Conservation (phyloP, 306 rosid genomes). For the Comarum palustre region DNA sequence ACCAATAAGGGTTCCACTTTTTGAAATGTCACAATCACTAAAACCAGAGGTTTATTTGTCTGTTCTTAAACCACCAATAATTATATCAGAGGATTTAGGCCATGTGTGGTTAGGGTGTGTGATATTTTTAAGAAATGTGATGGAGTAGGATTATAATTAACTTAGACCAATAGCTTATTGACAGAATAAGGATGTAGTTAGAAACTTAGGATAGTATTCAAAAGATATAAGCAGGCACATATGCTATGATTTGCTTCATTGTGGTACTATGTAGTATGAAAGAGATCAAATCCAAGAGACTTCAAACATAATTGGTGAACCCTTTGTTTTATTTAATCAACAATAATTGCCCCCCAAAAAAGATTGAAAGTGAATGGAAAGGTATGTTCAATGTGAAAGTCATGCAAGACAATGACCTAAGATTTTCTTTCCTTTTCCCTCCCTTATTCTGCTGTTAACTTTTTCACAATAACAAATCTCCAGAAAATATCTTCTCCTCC, state of each 20-base stretch:
- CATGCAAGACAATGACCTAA: slow-evolving; percentile 17
- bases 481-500: not conserved
- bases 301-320: slow-evolving; percentile 19
- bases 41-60: not conserved
- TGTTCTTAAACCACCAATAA: not conserved
- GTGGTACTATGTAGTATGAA: too few relatives aligned
- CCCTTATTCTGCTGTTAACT: not conserved
- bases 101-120: not conserved
- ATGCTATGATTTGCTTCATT: not conserved
- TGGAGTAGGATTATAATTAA: not conserved
- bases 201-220: not conserved
- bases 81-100: not conserved
- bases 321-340: not conserved
- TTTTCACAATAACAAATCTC: not conserved
- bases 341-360: slow-evolving; percentile 15
- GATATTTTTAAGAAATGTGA: not conserved
- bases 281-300: slow-evolving; percentile 3
- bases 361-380: slow-evolving; percentile 24
- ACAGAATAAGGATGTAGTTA: not conserved
- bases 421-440: not conserved
- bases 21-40: not conserved
- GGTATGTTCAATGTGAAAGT: slow-evolving; percentile 18
- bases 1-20: not conserved
- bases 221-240: not conserved
- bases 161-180: not conserved